phyloP scores from a whole-genome alignment of 1,139 yeast species.

The Sugiyamaella paludigena region DNA sequence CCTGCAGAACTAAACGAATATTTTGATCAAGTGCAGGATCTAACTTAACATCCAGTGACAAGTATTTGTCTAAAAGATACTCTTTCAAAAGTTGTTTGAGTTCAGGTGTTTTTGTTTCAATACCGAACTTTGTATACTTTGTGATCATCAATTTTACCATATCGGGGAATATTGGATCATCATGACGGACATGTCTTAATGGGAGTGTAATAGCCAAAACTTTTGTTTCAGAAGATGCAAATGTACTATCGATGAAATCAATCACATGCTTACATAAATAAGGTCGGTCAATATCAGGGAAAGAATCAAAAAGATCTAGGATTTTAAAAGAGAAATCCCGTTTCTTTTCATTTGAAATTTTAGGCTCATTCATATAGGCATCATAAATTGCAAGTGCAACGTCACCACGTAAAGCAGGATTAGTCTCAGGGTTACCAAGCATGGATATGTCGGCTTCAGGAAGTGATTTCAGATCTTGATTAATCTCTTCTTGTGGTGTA shows the following conservation, averaged over 20 bases:
- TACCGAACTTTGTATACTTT: constrained; percentile 49
- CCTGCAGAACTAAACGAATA: constrained; percentile 21
- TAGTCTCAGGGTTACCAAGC: constrained; percentile 80
- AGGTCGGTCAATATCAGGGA: constrained; percentile 64
- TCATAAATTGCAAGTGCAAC: constrained; percentile 81
- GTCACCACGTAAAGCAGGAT: constrained; percentile 90
- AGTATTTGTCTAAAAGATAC: constrained; percentile 31
- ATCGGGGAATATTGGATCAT: constrained; percentile 51
- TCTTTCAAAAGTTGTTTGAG: constrained; percentile 49
- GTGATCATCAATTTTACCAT: constrained; percentile 67
- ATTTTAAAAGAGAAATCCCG: constrained; percentile 45
- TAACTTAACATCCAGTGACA: constrained; percentile 16
- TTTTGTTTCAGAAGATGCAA: constrained; percentile 19
- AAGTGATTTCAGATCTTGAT: constrained; percentile 62
- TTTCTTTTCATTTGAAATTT: constrained; percentile 35
- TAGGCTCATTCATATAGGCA: constrained; percentile 57
- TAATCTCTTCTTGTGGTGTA: constrained; percentile 48
- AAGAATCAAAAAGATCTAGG: constrained; percentile 60
- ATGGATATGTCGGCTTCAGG: constrained; percentile 88
- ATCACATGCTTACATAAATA: constrained; percentile 66
- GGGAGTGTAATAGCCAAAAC: constrained; percentile 65
- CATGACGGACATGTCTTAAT: constrained; percentile 50
- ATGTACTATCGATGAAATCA: constrained; percentile 43
- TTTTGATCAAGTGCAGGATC: constrained; percentile 29
- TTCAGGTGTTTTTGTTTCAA: constrained; percentile 38